These are phyloP conservation scores for Calophaca sinica DNA, from an alignment of 306 rosid species.

Conservation along the genomic window DNA sequence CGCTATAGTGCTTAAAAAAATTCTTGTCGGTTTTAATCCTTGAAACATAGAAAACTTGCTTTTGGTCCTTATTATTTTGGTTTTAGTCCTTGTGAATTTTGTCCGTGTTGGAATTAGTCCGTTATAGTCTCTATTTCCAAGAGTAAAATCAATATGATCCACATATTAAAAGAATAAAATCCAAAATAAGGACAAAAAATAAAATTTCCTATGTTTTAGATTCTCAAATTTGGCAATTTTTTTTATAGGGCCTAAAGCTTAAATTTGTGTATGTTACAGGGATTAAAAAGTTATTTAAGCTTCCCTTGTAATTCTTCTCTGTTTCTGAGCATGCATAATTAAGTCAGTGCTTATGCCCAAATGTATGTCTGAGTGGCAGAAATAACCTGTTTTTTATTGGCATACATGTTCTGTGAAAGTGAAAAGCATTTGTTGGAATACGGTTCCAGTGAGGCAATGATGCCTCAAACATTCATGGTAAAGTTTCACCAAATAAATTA, in stretches of 20 bases:
- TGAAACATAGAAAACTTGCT: not conserved
- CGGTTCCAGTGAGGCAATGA: constrained; percentile 27
- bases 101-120: not conserved
- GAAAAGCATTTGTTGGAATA: constrained; percentile 33
- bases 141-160: not conserved
- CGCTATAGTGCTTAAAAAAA: not conserved
- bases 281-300: not conserved
- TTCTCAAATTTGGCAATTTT: not conserved
- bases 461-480: constrained; percentile 26
- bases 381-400: constrained; percentile 30
- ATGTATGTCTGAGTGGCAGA: constrained; percentile 17
- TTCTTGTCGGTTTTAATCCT: not conserved
- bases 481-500: constrained; percentile 30
- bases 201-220: not conserved
- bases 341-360: constrained; percentile 13
- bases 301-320: not conserved
- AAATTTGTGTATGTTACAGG: not conserved
- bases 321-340: constrained; percentile 17
- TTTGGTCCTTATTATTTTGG: not conserved
- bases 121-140: not conserved
- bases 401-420: constrained; percentile 33
- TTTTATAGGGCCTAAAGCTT: not conserved
- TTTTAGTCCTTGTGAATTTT: not conserved
- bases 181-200: not conserved
- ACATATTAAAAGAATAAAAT: not conserved